Conservation (phyloP, 768 basidiomycete genomes). For the Mycena rebaudengoi region DNA sequence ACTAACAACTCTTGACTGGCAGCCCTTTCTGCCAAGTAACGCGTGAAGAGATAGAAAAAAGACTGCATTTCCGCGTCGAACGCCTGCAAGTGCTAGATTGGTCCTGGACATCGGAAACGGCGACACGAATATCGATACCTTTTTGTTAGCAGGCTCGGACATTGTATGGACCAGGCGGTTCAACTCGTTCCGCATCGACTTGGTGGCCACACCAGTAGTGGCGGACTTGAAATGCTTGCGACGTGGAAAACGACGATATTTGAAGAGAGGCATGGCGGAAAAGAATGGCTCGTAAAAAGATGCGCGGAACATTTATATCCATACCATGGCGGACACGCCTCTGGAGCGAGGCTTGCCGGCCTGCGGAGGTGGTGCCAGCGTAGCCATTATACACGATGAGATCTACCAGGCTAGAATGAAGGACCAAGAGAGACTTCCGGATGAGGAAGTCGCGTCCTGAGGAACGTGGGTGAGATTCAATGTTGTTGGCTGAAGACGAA, state of each 20-base stretch:
- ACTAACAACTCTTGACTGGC: conserved; percentile 75
- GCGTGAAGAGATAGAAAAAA: conserved; percentile 85
- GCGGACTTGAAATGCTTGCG: conserved; percentile 53
- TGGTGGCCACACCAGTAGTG: conserved; percentile 59
- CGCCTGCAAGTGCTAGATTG: conserved; percentile 40
- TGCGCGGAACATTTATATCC: conserved; percentile 3
- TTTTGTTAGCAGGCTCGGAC: conserved; percentile 61
- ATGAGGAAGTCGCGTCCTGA: no score
- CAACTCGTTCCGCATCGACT: conserved; percentile 74
- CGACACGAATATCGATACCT: conserved; percentile 48
- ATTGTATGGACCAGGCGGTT: conserved; percentile 70
- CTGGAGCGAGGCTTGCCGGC: conserved; percentile 11
- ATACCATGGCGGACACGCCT: conserved; percentile 9
- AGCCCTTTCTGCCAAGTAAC: conserved; percentile 77
- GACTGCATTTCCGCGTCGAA: conserved; percentile 87
- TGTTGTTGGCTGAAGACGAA: no score
- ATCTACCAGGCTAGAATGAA: neutral
- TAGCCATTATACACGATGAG: neutral
- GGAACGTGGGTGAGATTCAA: no score
- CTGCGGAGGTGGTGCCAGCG: neutral
- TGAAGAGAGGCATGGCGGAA: conserved; percentile 47
- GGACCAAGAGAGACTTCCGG: neutral
- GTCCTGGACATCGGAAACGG: neutral
- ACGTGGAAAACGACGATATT: conserved; percentile 48
- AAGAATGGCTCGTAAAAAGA: neutral